Percentiles rank a stretch among this genome's conserved stretches.
Evolutionary conservation across 2,329 filamentous ascomycete genomes (phyloP).

Genomic region (Hymenoscyphus albidus): DNA sequence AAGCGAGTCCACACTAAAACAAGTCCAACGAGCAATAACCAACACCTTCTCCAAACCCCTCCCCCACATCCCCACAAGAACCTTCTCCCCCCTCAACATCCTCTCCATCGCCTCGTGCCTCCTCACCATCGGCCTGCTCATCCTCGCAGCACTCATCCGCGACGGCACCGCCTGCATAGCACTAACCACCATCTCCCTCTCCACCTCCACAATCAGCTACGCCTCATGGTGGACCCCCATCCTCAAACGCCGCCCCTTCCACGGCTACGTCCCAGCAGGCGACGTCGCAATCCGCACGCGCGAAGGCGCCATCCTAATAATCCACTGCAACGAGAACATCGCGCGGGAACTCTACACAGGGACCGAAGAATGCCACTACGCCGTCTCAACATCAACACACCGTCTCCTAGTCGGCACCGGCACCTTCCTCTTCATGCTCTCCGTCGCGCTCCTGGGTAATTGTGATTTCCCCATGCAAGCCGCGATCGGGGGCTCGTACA

Average conservation of each 20-base stretch:
- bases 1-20: slow-evolving; percentile 19
- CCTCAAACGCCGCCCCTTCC: slow-evolving; percentile 49
- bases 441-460: slow-evolving; percentile 58
- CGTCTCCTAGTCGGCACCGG: slow-evolving; percentile 53
- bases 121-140: slow-evolving; percentile 46
- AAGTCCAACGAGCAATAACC: slow-evolving; percentile 19
- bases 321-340: slow-evolving; percentile 56
- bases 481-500: slow-evolving; percentile 54
- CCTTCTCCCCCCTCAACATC: slow-evolving; percentile 51
- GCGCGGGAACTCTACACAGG: slow-evolving; percentile 60
- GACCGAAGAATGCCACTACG: slow-evolving; percentile 57
- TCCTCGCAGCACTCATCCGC: slow-evolving; percentile 39
- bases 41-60: slow-evolving; percentile 35
- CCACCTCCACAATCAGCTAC: slow-evolving; percentile 52
- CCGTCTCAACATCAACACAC: slow-evolving; percentile 44
- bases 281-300: slow-evolving; percentile 61
- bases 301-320: slow-evolving; percentile 55
- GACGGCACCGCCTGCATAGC: slow-evolving; percentile 52
- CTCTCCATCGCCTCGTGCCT: slow-evolving; percentile 49
- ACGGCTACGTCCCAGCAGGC: slow-evolving; percentile 44
- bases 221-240: slow-evolving; percentile 56
- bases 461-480: slow-evolving; percentile 58
- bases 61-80: slow-evolving; percentile 46
- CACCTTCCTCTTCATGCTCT: slow-evolving; percentile 58
- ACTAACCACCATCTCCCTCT: slow-evolving; percentile 48